Base-by-base conservation (phyloP, 805 yeast genomes). In the Kockiozyma suomiensis region DNA sequence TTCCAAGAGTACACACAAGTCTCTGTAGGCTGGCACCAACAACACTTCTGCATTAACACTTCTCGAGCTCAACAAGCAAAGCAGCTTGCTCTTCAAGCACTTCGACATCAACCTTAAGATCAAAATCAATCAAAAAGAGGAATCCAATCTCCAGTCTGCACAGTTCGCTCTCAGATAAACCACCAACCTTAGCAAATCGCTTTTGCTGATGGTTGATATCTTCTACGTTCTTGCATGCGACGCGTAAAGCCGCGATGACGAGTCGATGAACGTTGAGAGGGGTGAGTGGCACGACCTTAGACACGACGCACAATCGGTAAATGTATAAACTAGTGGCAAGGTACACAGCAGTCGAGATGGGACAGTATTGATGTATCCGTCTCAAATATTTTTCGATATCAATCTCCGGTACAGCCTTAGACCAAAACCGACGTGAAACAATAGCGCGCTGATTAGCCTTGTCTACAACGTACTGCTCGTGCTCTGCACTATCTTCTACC, bases 121-220 rank as follows among this genome's bases (percentile, higher is more conserved):
- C 78, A 69, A 82, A 83, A 67, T 82, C 79, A 51, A 80, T 61
- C 48, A 82, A 67, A 65, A 79, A 81, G 58, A 84, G 70, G 41
- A 83, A 72, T 0, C 83, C 78, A 21, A 82, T 76, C 66, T 83
- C 87, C 46, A 84, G 70, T 28, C 75, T 72, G 56, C 75, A 72
- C 50, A 83, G 71, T 55, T 83, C 87, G 3, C 68, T 54, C 42
- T 73, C 59, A 3, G 78, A 70, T 13, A 81, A 70, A 0, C 84
- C 84, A 26, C 81, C 81, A 0, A 79, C 82, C 42, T 77, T 77
- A 41, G 82, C 78, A 57, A 78, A 79, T 56, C 81, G 75, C 48
- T 71, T 72, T 68, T 79, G 83, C 2, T 78, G 74, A 64, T 78
- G 79, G 43, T 74, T 73, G 26, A 74, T 70, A 66, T 81, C 85